Percentiles rank a stretch among this genome's conserved stretches.
These are phyloP conservation scores for Phytophthora agathidicida DNA, from an alignment of 352 stramenopile genomes.

Conservation along the genomic window DNA sequence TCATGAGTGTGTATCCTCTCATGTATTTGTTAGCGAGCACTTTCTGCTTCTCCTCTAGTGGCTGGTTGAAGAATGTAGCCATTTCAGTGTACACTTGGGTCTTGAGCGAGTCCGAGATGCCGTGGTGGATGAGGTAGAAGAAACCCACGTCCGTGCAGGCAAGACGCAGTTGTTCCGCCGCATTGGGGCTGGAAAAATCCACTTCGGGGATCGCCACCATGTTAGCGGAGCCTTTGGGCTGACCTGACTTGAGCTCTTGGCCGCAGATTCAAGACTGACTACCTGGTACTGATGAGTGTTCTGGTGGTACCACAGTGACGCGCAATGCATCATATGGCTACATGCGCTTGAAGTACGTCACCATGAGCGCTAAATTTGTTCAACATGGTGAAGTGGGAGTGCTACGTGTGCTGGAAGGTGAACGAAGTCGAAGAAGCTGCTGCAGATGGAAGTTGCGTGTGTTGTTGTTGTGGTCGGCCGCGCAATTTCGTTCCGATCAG, in stretches of 20 bases:
- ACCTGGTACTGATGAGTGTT: too few relatives aligned
- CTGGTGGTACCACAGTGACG: too few relatives aligned
- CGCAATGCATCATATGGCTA: too few relatives aligned
- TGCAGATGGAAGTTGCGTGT: slow-evolving; percentile 14
- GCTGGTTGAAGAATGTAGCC: slow-evolving; percentile 59
- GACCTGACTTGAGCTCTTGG: slow-evolving; percentile 4
- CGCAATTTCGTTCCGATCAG: slow-evolving; percentile 37
- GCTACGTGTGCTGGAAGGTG: slow-evolving; percentile 48
- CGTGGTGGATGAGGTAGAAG: slow-evolving; percentile 74
- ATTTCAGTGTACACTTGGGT: slow-evolving; percentile 67
- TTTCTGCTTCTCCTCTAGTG: slow-evolving; percentile 54
- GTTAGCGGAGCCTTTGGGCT: background rate
- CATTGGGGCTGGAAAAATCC: slow-evolving; percentile 49
- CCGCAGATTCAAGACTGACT: slow-evolving; percentile 8
- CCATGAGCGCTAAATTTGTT: too few relatives aligned
- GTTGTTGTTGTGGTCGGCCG: slow-evolving; percentile 33
- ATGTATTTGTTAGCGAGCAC: slow-evolving; percentile 76
- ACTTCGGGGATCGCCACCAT: slow-evolving; percentile 60
- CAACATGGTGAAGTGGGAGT: slow-evolving; percentile 35
- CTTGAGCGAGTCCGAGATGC: slow-evolving; percentile 40
- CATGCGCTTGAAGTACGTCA: too few relatives aligned
- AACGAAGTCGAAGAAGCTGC: slow-evolving; percentile 23
- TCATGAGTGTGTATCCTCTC: slow-evolving; percentile 75
- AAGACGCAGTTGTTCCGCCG: slow-evolving; percentile 49
- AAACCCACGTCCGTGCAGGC: slow-evolving; percentile 69